Conservation (phyloP, 352 stramenopile species). For the Phytopythium oedochilum region DNA sequence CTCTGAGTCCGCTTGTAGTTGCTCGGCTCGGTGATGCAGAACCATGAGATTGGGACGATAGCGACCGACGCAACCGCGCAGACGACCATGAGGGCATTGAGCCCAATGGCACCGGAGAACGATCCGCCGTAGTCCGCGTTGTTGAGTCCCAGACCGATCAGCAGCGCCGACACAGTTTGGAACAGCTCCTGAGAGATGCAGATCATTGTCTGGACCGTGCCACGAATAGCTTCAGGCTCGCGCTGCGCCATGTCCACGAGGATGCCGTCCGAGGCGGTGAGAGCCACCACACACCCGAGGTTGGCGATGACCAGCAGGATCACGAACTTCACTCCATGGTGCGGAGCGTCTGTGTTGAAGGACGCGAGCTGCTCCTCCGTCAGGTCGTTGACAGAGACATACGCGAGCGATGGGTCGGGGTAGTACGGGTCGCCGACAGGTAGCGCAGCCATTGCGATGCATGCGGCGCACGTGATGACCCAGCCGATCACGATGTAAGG, state of each 20-base stretch:
- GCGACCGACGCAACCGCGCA: constrained; percentile 26
- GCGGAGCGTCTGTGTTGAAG: constrained; percentile 42
- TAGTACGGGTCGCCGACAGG: constrained; percentile 51
- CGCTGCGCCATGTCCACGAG: constrained; percentile 58
- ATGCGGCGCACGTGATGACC: constrained; percentile 26
- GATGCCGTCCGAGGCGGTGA: constrained; percentile 42
- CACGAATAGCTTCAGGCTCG: constrained; percentile 40
- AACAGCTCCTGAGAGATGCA: constrained; percentile 34
- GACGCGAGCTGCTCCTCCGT: constrained; percentile 33
- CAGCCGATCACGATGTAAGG: constrained; percentile 83
- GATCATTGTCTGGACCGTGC: constrained; percentile 54
- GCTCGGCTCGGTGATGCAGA: constrained; percentile 42
- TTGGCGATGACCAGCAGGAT: constrained; percentile 54
- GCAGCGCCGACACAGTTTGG: constrained; percentile 32
- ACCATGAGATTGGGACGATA: constrained; percentile 37
- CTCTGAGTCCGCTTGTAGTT: constrained; percentile 12
- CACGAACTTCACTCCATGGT: constrained; percentile 41
- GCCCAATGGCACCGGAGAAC: constrained; percentile 41
- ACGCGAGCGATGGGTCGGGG: constrained; percentile 27
- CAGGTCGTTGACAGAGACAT: constrained; percentile 17
- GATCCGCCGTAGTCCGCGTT: constrained; percentile 41
- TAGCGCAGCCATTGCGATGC: constrained; percentile 29
- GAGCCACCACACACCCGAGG: constrained; percentile 45
- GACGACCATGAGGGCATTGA: constrained; percentile 48
- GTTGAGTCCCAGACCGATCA: constrained; percentile 61